Base-by-base conservation (phyloP, 169 alveolate genomes). In the Plasmodium gallinaceum region DNA sequence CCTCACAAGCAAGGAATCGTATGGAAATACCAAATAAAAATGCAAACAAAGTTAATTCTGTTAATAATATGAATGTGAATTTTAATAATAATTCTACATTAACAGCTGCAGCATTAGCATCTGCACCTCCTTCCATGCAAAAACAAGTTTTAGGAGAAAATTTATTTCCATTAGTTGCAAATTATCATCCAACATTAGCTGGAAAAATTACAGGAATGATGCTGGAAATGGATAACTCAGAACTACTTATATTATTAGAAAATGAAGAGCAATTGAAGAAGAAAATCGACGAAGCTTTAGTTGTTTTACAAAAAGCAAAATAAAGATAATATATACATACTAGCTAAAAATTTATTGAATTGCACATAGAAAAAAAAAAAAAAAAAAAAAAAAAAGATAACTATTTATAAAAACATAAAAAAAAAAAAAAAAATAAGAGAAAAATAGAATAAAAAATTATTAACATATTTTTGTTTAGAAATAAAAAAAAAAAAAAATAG, bases 191-290 rank as follows among this genome's bases (percentile, higher is more conserved):
- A 0, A 98, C 97, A 32, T 93, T 97, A 85, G 99, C 99, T 0
- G 99, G 98, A 8, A 97, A 97, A 91, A 97, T 97, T 46, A 97
- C 98, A 1, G 99, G 99, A 7, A 97, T 97, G 99, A 97, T 97
- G 99, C 92, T 97, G 69, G 99, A 97, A 89, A 97, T 97, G 98
- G 99, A 97, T 94, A 97, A 97, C 95, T 93, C 94, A 61, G 99
- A 97, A 94, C 94, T 97, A 58, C 80, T 97, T 87, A 96, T 95
- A 69, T 93, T 97, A 70, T 92, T 97, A 70, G 98, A 95, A 72
- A 93, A 96, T 80, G 98, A 96, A 51, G 93, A 92, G 37, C 98
- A 96, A 91, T 95, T 97, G 39, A 96, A 96, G 90, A 96, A 94
- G 88, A 97, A 97, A 88, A 97, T 96, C 46, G 98, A 96, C 54